Conservation (phyloP, 2,329 filamentous ascomycete genomes). For the Beauveria pseudobassiana region DNA sequence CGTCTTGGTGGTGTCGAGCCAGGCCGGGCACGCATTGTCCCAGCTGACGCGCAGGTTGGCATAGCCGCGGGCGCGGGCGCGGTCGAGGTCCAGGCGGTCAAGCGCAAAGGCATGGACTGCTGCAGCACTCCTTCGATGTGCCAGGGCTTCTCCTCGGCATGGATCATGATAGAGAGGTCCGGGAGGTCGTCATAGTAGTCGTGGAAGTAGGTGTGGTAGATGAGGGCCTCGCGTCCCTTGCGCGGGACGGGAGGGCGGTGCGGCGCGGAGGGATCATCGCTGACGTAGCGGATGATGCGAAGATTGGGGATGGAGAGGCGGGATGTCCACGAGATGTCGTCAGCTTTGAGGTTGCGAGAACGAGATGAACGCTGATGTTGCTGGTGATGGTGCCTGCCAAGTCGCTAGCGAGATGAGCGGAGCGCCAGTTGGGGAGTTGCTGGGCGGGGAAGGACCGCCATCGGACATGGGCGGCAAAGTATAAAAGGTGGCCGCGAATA, state of each 20-base stretch:
- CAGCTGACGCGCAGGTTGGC: slow-evolving; percentile 49
- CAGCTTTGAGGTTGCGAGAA: slow-evolving; percentile 21
- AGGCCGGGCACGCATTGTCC: slow-evolving; percentile 47
- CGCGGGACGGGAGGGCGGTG: slow-evolving; percentile 43
- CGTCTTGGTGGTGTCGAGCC: slow-evolving; percentile 33
- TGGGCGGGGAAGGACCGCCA: not conserved
- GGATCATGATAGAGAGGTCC: slow-evolving; percentile 53
- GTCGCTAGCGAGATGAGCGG: not conserved
- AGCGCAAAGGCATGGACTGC: slow-evolving; percentile 23
- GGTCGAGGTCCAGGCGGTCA: slow-evolving; percentile 24
- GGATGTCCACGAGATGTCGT: slow-evolving; percentile 25
- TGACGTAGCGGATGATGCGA: slow-evolving; percentile 37
- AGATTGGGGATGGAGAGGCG: slow-evolving; percentile 25
- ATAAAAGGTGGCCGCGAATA: not conserved
- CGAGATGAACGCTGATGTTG: slow-evolving; percentile 22
- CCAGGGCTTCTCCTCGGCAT: slow-evolving; percentile 43
- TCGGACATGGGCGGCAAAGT: not conserved
- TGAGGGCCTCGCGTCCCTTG: slow-evolving; percentile 56
- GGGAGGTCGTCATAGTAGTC: slow-evolving; percentile 53
- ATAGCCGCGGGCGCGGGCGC: slow-evolving; percentile 41
- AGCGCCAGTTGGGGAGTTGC: not conserved
- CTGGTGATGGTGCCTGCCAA: not conserved
- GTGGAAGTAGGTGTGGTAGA: slow-evolving; percentile 55
- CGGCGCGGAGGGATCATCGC: slow-evolving; percentile 37
- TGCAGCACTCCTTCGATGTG: slow-evolving; percentile 29